A percentile compares a stretch with the other conserved stretches of the same genome.
These are phyloP conservation scores for Amanita subjunquillea DNA, from an alignment of 768 basidiomycete species.

Conservation along the genomic window DNA sequence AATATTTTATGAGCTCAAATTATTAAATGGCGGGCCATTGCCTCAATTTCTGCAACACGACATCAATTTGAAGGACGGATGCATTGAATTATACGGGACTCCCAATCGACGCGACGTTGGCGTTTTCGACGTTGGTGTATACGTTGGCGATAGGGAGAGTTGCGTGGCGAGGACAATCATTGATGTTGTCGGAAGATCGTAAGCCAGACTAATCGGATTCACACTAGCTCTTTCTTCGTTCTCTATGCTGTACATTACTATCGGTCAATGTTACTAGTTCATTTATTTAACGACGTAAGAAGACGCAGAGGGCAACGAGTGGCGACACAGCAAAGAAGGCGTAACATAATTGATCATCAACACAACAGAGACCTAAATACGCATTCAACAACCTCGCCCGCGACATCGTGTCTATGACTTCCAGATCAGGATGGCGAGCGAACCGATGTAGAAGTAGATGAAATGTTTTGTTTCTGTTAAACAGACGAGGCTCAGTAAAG, in stretches of 20 bases:
- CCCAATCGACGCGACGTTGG: conserved; percentile 42
- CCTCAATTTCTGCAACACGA: conserved; percentile 50
- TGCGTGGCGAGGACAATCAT: conserved; percentile 46
- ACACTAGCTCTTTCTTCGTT: conserved; percentile 1
- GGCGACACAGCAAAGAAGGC: neutral
- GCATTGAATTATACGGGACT: conserved; percentile 47
- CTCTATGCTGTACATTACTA: conserved; percentile 7
- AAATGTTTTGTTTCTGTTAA: conserved; percentile 90
- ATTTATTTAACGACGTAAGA: neutral
- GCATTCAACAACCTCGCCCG: neutral
- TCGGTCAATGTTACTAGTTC: neutral
- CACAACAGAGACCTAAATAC: conserved; percentile 1
- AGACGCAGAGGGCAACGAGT: neutral
- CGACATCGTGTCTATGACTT: conserved; percentile 51
- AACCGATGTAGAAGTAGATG: conserved; percentile 96
- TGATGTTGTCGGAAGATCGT: conserved; percentile 35
- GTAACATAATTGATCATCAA: neutral
- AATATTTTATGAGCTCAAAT: conserved; percentile 34
- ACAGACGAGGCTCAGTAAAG: conserved; percentile 5
- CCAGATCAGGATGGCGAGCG: conserved; percentile 91
- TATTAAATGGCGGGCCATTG: conserved; percentile 40
- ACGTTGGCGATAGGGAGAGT: conserved; percentile 33
- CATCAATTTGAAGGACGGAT: conserved; percentile 33
- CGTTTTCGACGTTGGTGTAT: conserved; percentile 45
- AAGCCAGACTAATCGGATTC: neutral